These are phyloP conservation scores for Crithidia brevicula DNA, from an alignment of 208 protist species.

Conservation along the genomic window DNA sequence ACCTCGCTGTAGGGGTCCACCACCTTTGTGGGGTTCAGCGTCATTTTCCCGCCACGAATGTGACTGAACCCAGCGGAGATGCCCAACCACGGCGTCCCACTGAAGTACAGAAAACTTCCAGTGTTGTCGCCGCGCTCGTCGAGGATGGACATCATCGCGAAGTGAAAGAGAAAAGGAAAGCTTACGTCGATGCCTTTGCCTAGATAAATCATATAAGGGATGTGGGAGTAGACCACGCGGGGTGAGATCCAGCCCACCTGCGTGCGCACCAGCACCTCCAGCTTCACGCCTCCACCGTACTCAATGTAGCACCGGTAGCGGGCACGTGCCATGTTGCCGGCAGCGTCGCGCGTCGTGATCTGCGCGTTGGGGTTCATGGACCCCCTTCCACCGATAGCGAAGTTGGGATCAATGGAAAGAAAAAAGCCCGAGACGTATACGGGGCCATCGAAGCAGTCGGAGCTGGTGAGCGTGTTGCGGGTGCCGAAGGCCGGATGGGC, in stretches of 20 bases:
- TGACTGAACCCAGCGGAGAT: conserved; percentile 70
- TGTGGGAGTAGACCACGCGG: conserved; percentile 66
- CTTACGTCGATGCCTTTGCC: conserved; percentile 83
- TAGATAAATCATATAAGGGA: conserved; percentile 80
- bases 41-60: conserved; percentile 67
- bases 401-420: conserved; percentile 76
- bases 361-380: conserved; percentile 88
- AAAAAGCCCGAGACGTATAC: conserved; percentile 85
- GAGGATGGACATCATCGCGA: conserved; percentile 81
- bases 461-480: conserved; percentile 43
- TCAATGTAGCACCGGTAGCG: conserved; percentile 79
- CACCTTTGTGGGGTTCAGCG: conserved; percentile 69
- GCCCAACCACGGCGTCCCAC: conserved; percentile 80
- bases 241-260: conserved; percentile 91
- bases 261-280: conserved; percentile 77
- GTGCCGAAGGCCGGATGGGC: conserved; percentile 80
- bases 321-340: conserved; percentile 75
- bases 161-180: conserved; percentile 81
- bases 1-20: conserved; percentile 71
- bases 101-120: conserved; percentile 84
- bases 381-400: conserved; percentile 51
- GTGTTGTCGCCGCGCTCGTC: conserved; percentile 84
- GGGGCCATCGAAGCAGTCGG: conserved; percentile 64
- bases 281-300: conserved; percentile 58
- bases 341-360: conserved; percentile 73